Conservation (phyloP, 2,329 filamentous ascomycete genomes). For the Claviceps sp. region DNA sequence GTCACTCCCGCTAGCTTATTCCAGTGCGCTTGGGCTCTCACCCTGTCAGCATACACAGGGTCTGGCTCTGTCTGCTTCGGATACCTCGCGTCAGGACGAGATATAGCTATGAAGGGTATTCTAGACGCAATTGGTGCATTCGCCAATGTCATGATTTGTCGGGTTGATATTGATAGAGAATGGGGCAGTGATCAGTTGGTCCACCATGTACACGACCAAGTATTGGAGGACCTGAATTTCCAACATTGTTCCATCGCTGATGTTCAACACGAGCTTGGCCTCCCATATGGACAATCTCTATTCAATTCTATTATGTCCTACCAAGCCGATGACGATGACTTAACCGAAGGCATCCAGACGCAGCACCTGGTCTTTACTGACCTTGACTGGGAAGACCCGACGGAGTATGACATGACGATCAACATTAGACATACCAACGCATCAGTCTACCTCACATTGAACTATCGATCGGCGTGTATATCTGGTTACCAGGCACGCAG, state of each 20-base stretch:
- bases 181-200: background rate
- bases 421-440: conserved; percentile 6
- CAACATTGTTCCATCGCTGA: conserved; percentile 36
- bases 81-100: conserved; percentile 7
- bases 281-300: conserved; percentile 8
- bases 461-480: background rate
- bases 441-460: background rate
- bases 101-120: conserved; percentile 3
- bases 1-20: conserved; percentile 6
- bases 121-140: conserved; percentile 5
- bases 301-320: conserved; percentile 22
- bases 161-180: conserved; percentile 13
- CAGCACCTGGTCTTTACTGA: conserved; percentile 1
- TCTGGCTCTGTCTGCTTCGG: conserved; percentile 6
- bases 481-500: background rate
- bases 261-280: conserved; percentile 24
- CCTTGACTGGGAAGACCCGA: conserved; percentile 10
- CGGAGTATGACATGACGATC: conserved; percentile 16
- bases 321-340: conserved; percentile 9
- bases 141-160: conserved; percentile 7
- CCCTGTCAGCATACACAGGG: conserved; percentile 6
- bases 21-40: conserved; percentile 7
- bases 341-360: background rate
- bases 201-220: conserved; percentile 26
- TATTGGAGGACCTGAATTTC: conserved; percentile 30